phyloP scores from a whole-genome alignment of 2,329 filamentous ascomycete species.

The Xylaria sp. region DNA sequence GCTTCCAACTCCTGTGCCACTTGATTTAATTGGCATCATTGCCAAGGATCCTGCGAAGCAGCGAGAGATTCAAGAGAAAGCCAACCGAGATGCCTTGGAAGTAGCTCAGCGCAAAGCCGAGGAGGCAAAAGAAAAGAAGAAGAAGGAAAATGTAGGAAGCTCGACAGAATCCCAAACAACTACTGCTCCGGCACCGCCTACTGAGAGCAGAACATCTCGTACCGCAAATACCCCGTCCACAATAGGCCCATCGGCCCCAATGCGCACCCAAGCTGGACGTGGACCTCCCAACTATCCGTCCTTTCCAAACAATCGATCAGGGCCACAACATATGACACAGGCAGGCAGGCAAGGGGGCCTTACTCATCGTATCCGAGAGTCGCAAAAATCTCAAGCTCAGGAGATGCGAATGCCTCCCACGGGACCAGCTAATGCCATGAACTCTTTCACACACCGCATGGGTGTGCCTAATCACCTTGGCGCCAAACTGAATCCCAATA shows the following conservation, averaged over 20 bases:
- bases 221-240: constrained; percentile 47
- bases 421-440: constrained; percentile 71
- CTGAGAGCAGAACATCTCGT: constrained; percentile 46
- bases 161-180: constrained; percentile 60
- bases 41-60: constrained; percentile 97
- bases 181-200: constrained; percentile 35
- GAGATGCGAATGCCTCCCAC: constrained; percentile 79
- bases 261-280: constrained; percentile 57
- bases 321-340: constrained; percentile 56
- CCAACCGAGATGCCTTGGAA: constrained; percentile 78
- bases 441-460: constrained; percentile 66
- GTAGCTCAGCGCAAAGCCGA: constrained; percentile 60
- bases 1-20: constrained; percentile 89
- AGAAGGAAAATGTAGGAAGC: constrained; percentile 57
- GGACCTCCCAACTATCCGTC: constrained; percentile 61
- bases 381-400: constrained; percentile 60
- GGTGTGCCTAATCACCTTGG: constrained; percentile 63
- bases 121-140: constrained; percentile 66
- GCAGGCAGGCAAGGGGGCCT: constrained; percentile 54
- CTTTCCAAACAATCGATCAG: constrained; percentile 61
- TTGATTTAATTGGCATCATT: constrained; percentile 91
- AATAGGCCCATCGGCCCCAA: constrained; percentile 36
- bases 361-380: constrained; percentile 64
- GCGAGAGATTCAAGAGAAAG: constrained; percentile 90
- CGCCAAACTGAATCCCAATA: constrained; percentile 72